Base-by-base conservation (phyloP, 2,329 filamentous ascomycete genomes). In the Colletotrichum shisoi region DNA sequence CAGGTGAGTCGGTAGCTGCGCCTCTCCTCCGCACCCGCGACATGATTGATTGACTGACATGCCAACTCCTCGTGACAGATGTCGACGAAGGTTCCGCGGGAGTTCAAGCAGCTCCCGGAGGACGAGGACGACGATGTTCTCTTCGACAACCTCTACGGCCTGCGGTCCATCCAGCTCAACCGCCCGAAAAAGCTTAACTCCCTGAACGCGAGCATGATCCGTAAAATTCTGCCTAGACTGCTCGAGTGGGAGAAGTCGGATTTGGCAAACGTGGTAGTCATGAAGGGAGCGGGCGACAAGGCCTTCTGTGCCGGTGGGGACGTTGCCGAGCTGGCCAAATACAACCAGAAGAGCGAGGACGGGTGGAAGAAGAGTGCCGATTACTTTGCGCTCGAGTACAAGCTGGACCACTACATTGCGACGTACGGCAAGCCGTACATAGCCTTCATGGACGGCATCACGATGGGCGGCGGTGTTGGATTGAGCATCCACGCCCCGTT, bases 381-480 rank as follows among this genome's bases (percentile, higher is more conserved):
- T 58, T 99, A 96, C 84, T 99, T 99, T 77, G 92, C 83, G 13
- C 89, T 95, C 64, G 96, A 99, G 89, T 99, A 98, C 84, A 90
- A 92, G 81, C 89, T 99, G 70, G 92, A 99, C 77, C 95, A 99
- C 80, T 84, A 94, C 72, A 97, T 99, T 76, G 92, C 95, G 24
- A 97, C 94, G 44, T 97, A 97, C 81, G 77, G 83, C 69, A 99
- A 97, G 82, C 95, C 95, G 0, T 96, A 95, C 75, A 88, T 99
- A 59, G 91, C 95, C 39, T 91, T 98, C 76, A 96, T 99, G 90
- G 95, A 99, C 75, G 95, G 95, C 67, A 91, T 97, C 78, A 99
- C 96, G 59, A 99, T 99, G 95, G 95, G 95, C 63, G 95, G 95
- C 63, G 95, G 95, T 71, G 95, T 98, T 60, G 95, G 95, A 7